Conservation (phyloP, 768 basidiomycete species). For the Pleurotus tuoliensis region DNA sequence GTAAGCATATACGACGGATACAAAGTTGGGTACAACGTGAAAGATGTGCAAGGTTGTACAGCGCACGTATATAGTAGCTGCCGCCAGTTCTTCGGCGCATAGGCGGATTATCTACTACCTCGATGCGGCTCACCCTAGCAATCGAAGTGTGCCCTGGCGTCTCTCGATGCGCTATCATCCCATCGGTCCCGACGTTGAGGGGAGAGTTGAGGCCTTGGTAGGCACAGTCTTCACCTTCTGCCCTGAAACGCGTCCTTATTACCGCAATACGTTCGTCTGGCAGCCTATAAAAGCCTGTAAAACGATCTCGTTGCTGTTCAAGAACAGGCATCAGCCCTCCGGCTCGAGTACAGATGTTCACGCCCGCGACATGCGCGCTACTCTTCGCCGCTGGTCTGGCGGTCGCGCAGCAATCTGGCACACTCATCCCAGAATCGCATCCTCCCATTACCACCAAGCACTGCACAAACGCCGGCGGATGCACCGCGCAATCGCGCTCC, state of each 20-base stretch:
- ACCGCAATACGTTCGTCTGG: no score
- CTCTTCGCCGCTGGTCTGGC: constrained; percentile 18
- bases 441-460: constrained; percentile 27
- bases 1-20: no score
- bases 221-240: neutral
- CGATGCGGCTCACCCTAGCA: neutral
- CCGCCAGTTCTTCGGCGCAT: neutral
- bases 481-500: constrained; percentile 14
- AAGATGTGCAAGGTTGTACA: no score
- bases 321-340: neutral
- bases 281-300: neutral
- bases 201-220: neutral
- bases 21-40: no score
- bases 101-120: neutral
- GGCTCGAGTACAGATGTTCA: constrained; percentile 14
- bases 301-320: neutral
- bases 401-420: constrained; percentile 34
- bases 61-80: no score
- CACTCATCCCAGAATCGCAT: constrained; percentile 31
- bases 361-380: constrained; percentile 8
- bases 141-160: neutral
- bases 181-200: neutral
- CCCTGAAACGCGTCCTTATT: neutral
- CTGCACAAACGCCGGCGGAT: constrained; percentile 25
- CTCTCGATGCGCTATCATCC: neutral